A percentile compares a stretch with the other conserved stretches of the same genome.
phyloP scores from a whole-genome alignment of 345 rosid genomes.

The Eucalyptus cloeziana region DNA sequence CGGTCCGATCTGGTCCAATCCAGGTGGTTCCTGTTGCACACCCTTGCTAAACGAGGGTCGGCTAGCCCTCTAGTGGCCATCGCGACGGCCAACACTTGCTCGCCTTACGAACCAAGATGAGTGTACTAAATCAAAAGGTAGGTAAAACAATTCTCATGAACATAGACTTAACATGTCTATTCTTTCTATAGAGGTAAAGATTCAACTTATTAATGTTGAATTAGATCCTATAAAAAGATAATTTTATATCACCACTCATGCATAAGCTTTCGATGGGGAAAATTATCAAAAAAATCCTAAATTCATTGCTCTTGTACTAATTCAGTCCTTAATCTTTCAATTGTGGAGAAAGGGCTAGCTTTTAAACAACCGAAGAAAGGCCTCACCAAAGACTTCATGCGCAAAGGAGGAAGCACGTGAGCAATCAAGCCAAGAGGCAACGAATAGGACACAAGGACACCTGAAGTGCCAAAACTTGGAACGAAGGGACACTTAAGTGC shows the following conservation, averaged over 20 bases:
- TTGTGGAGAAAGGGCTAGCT: no score
- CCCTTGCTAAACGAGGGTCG: neutral
- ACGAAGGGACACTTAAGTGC: no score
- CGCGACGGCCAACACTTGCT: neutral
- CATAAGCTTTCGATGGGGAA: neutral
- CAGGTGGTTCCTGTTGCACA: fast-evolving
- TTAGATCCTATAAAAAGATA: neutral
- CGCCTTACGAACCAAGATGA: neutral
- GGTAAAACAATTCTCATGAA: neutral
- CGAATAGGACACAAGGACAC: neutral
- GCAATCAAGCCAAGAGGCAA: neutral
- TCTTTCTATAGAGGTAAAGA: neutral
- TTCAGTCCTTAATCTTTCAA: no score
- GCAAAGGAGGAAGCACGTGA: neutral
- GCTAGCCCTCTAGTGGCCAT: neutral
- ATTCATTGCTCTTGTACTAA: no score
- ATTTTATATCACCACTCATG: neutral
- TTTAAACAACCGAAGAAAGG: neutral
- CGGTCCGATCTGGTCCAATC: fast-evolving
- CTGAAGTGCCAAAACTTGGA: no score
- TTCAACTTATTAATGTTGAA: neutral
- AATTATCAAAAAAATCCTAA: no score
- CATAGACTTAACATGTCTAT: neutral
- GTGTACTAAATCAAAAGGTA: neutral
- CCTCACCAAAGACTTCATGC: neutral